A percentile compares a stretch with the other conserved stretches of the same genome.
These are phyloP conservation scores for Elymus sibiricus DNA, from an alignment of 176 grass and related monocot species.

Conservation along the genomic window DNA sequence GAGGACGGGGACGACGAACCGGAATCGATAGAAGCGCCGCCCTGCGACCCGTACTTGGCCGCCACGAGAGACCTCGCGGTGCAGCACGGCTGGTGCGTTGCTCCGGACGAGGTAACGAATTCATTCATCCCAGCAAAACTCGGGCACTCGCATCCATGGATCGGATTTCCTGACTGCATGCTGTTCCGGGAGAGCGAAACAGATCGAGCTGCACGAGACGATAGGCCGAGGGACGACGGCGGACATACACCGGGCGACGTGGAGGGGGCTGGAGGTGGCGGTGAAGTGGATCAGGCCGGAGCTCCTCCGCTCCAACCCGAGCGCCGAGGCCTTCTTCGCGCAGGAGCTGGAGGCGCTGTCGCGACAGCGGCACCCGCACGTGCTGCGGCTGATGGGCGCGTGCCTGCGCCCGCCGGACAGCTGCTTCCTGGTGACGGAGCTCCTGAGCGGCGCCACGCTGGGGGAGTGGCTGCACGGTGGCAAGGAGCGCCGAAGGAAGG, in stretches of 20 bases:
- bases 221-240: constrained; percentile 55
- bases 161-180: too few species aligned
- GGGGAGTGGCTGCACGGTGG: constrained; percentile 51
- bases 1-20: neutral
- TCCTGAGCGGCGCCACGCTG: constrained; percentile 48
- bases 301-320: constrained; percentile 20
- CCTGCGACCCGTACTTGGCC: constrained; percentile 28
- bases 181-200: neutral
- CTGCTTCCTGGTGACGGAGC: constrained; percentile 59
- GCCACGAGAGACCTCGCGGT: constrained; percentile 34
- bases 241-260: constrained; percentile 46
- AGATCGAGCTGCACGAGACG: constrained; percentile 60
- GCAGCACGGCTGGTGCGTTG: constrained; percentile 49
- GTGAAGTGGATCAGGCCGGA: constrained; percentile 57
- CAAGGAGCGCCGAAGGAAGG: constrained; percentile 27
- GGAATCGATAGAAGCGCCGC: neutral
- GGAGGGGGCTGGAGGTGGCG: constrained; percentile 53
- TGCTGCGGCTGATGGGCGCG: constrained; percentile 44
- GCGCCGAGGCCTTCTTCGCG: constrained; percentile 46
- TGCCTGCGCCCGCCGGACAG: constrained; percentile 42
- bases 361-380: constrained; percentile 58
- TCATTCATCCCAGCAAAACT: neutral
- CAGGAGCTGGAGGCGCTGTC: constrained; percentile 54
- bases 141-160: neutral
- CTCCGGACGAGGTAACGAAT: constrained; percentile 42